Base-by-base conservation (phyloP, 257 asterid genomes). In the Ophiorrhiza pumila region DNA sequence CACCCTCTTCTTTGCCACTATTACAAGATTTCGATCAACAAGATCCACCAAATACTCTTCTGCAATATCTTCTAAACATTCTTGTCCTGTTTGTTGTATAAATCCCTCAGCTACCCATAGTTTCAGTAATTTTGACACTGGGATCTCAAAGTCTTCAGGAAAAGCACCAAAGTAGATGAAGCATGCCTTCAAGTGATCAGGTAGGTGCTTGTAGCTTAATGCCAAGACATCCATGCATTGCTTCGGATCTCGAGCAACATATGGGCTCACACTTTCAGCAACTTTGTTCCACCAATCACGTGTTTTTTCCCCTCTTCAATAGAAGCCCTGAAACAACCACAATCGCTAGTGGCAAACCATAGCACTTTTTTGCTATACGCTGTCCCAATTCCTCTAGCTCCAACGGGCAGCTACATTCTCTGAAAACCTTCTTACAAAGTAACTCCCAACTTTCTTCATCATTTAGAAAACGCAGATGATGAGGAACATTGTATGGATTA, bases 101-200 rank as follows among this genome's bases (percentile, higher is more conserved):
- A 74, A 56, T 10, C 79, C 79, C 61, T 68, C 74, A 13, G 74
- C 74, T 7, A 75, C 61, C 79, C 79, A 75, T 20, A 68, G 20
- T 23, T 20, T 25, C 15, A 75, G n/a, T 34, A 75, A 47, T 37
- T 62, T 75, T 32, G 66, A 53, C 14, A 68, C 39, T 15, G 53
- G 59, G 50, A 74, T 74, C 47, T 67, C 79, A 37, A 29, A 34
- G 63, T 74, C 68, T 47, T 67, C 68, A 7, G 58, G 72, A 49
- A 74, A 57, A 52, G 53, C 57, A 29, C 74, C 79, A 45, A 68
- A 68, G 53, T 68, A 68, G 29, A 68, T 49, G 61, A 68, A 68
- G 61, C 72, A 68, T n/a, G 32, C 62, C 58, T 53, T 74, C 37
- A 66, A 58, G 74, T 74, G 60, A 56, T 65, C 66, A 39, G 78